phyloP scores from a whole-genome alignment of 768 basidiomycete genomes.

The Sistotremastrum suecicum region DNA sequence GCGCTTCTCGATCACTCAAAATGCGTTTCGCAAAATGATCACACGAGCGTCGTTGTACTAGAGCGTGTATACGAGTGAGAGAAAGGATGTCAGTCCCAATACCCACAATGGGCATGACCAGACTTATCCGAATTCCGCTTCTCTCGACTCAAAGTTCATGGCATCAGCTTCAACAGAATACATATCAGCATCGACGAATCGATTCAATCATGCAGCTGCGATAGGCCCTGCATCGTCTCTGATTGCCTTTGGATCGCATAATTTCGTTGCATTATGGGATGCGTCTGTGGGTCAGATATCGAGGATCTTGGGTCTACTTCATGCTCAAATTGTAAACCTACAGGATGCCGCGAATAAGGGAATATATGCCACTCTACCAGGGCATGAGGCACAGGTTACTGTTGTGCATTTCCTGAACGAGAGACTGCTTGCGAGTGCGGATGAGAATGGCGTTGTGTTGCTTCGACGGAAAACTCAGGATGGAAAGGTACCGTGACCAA shows the following conservation, averaged over 20 bases:
- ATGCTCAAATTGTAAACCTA: conserved; percentile 1
- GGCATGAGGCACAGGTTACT: conserved; percentile 62
- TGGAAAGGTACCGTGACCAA: neutral
- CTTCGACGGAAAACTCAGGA: conserved; percentile 7
- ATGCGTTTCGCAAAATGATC: conserved; percentile 44
- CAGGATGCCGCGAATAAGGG: conserved; percentile 40
- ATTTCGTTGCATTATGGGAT: conserved; percentile 47
- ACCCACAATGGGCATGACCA: conserved; percentile 48
- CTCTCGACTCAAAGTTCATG: conserved; percentile 11
- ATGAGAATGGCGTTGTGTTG: conserved; percentile 45
- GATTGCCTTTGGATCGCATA: conserved; percentile 45
- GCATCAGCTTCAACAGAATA: conserved; percentile 20
- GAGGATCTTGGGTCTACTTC: neutral
- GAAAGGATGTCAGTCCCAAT: conserved; percentile 66
- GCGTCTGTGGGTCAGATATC: conserved; percentile 25
- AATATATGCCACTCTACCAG: conserved; percentile 56
- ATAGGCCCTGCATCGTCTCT: conserved; percentile 18
- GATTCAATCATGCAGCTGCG: conserved; percentile 27
- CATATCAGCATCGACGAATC: conserved; percentile 34
- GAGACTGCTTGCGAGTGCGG: conserved; percentile 49
- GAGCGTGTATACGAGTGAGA: conserved; percentile 43
- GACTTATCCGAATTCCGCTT: conserved; percentile 5
- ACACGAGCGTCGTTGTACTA: conserved; percentile 36
- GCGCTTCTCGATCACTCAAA: conserved; percentile 35
- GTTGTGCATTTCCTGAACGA: conserved; percentile 53